Evolutionary conservation across 1,284 basidiomycete species (phyloP).

Genomic region (Austroboletus sp.): DNA sequence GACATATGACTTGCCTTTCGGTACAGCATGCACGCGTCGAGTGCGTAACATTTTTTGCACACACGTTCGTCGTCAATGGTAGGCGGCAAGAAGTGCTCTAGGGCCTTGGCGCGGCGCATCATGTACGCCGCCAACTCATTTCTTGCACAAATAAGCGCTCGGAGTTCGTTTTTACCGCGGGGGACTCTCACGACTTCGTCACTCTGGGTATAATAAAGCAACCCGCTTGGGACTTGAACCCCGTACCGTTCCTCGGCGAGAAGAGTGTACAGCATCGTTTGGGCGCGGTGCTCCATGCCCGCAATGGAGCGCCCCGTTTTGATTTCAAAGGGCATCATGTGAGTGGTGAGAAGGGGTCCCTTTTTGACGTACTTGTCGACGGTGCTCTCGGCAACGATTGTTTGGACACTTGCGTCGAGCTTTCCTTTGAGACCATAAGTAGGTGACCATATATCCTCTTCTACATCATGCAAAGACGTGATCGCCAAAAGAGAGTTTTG

Average conservation of each 20-base stretch:
- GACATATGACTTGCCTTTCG: conserved; percentile 56
- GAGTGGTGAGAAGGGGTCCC: conserved; percentile 19
- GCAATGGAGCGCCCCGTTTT: conserved; percentile 83
- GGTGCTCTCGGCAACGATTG: conserved; percentile 46
- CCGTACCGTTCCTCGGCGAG: conserved; percentile 88
- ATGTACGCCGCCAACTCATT: conserved; percentile 85
- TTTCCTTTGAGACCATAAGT: conserved; percentile 94
- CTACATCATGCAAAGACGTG: conserved; percentile 72
- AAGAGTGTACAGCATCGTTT: conserved; percentile 95
- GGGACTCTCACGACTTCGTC: conserved; percentile 83
- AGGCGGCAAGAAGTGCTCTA: conserved; percentile 66
- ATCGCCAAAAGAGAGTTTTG: conserved; percentile 62
- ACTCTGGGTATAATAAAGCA: conserved; percentile 91
- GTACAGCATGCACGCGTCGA: conserved; percentile 91
- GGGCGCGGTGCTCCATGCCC: conserved; percentile 89
- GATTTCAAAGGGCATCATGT: conserved; percentile 84
- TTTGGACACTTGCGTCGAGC: conserved; percentile 84
- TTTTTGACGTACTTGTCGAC: conserved; percentile 17
- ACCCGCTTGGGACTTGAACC: conserved; percentile 60
- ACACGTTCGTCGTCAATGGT: conserved; percentile 78
- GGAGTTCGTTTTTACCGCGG: conserved; percentile 72
- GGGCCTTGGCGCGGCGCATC: conserved; percentile 35
- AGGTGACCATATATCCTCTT: conserved; percentile 97
- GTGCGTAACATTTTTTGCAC: conserved; percentile 77
- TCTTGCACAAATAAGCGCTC: conserved; percentile 72